Conservation (phyloP, 306 rosid genomes). For the Senna siamea region DNA sequence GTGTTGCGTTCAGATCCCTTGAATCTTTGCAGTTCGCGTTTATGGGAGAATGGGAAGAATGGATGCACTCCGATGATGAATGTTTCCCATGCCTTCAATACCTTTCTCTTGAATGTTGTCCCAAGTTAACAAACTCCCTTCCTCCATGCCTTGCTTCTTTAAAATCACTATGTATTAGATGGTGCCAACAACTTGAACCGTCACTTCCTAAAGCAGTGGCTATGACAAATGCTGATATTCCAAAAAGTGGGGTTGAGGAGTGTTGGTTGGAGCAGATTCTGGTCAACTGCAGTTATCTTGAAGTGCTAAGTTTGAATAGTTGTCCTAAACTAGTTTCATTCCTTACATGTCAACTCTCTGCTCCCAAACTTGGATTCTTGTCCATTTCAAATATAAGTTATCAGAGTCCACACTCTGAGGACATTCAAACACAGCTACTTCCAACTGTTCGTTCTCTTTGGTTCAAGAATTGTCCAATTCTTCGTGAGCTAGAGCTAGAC, state of each 20-base stretch:
- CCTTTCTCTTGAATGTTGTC: conserved; percentile 12
- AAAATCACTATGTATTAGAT: background rate
- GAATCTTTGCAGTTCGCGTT: background rate
- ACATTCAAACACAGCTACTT: background rate
- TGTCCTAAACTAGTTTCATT: background rate
- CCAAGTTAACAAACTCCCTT: conserved; percentile 1
- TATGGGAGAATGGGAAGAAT: background rate
- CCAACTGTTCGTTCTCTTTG: background rate
- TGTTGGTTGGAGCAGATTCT: background rate
- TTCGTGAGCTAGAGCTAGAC: background rate
- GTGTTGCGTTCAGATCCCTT: background rate
- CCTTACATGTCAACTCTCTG: background rate
- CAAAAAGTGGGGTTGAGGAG: background rate
- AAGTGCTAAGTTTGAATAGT: background rate
- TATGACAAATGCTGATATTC: background rate
- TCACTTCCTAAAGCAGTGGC: background rate
- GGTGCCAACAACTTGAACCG: background rate
- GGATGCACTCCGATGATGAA: background rate
- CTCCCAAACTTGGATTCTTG: background rate
- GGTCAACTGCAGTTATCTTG: background rate
- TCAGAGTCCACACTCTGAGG: background rate
- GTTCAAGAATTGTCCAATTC: background rate
- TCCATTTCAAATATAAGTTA: too few species aligned
- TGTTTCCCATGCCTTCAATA: conserved; percentile 24
- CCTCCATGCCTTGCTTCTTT: conserved; percentile 24